Conservation (phyloP, 2,329 filamentous ascomycete species). For the Fusarium sp. region DNA sequence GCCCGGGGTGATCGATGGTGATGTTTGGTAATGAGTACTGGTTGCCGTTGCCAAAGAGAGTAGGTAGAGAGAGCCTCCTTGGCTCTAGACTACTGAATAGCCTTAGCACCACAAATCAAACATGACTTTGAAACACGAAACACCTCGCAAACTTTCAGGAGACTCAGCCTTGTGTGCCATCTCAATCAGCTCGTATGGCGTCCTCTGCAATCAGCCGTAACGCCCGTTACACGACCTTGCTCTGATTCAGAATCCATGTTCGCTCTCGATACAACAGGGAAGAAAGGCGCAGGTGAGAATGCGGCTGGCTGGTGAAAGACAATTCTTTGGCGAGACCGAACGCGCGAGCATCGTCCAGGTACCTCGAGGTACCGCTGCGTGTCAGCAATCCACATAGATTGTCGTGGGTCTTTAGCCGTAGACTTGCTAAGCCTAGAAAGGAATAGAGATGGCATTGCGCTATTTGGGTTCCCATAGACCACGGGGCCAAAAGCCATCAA, state of each 20-base stretch:
- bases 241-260: background rate
- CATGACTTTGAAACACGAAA: background rate
- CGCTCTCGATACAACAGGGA: background rate
- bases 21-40: background rate
- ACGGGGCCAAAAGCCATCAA: constrained; percentile 11
- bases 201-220: background rate
- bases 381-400: constrained; percentile 34
- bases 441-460: constrained; percentile 35
- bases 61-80: background rate
- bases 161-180: background rate
- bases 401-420: constrained; percentile 24
- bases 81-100: background rate
- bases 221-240: background rate
- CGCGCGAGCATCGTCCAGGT: constrained; percentile 13
- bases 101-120: background rate
- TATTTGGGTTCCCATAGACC: constrained; percentile 27
- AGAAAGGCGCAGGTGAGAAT: background rate
- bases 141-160: background rate
- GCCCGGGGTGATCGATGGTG: background rate
- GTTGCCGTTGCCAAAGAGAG: background rate
- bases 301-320: constrained; percentile 1
- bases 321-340: background rate
- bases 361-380: constrained; percentile 36
- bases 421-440: constrained; percentile 34
- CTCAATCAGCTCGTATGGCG: background rate